phyloP scores from a whole-genome alignment of 768 basidiomycete species.

The Rhizopogon vesiculosus region DNA sequence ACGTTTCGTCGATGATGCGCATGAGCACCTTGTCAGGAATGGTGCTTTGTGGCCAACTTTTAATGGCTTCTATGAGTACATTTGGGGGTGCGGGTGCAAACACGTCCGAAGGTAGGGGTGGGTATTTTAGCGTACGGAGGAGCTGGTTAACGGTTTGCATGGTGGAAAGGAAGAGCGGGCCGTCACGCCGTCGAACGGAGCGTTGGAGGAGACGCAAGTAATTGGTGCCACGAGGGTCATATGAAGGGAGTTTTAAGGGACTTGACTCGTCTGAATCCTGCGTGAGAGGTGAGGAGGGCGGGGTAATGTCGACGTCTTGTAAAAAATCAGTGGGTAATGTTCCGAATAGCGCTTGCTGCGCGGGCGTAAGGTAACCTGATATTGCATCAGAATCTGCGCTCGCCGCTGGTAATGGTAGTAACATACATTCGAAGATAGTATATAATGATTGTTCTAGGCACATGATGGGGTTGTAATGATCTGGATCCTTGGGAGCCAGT shows the following conservation, averaged over 20 bases:
- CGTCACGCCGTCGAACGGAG: slow-evolving; percentile 64
- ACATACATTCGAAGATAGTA: slow-evolving; percentile 67
- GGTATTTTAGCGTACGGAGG: slow-evolving; percentile 63
- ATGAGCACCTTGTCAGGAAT: slow-evolving; percentile 64
- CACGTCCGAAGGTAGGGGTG: slow-evolving; percentile 45
- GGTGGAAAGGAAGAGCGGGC: slow-evolving; percentile 63
- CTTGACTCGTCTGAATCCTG: slow-evolving; percentile 24
- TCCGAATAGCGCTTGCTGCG: slow-evolving; percentile 64
- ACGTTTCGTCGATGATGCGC: slow-evolving; percentile 85
- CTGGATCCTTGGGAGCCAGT: slow-evolving; percentile 76
- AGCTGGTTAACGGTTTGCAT: slow-evolving; percentile 59
- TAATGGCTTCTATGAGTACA: slow-evolving; percentile 40
- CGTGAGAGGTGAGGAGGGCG: slow-evolving; percentile 27
- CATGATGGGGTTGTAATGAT: slow-evolving; percentile 84
- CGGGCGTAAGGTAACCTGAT: slow-evolving; percentile 62
- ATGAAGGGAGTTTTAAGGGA: slow-evolving; percentile 27
- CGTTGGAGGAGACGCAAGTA: slow-evolving; percentile 61
- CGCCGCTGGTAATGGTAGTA: background rate
- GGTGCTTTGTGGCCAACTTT: slow-evolving; percentile 46
- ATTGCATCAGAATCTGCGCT: slow-evolving; percentile 7
- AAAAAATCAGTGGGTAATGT: slow-evolving; percentile 45
- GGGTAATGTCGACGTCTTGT: slow-evolving; percentile 16
- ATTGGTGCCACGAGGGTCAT: slow-evolving; percentile 24
- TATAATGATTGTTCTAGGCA: slow-evolving; percentile 69
- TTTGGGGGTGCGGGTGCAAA: slow-evolving; percentile 45